phyloP scores from a whole-genome alignment of 2,329 filamentous ascomycete genomes.

The Huntiella abstrusa region DNA sequence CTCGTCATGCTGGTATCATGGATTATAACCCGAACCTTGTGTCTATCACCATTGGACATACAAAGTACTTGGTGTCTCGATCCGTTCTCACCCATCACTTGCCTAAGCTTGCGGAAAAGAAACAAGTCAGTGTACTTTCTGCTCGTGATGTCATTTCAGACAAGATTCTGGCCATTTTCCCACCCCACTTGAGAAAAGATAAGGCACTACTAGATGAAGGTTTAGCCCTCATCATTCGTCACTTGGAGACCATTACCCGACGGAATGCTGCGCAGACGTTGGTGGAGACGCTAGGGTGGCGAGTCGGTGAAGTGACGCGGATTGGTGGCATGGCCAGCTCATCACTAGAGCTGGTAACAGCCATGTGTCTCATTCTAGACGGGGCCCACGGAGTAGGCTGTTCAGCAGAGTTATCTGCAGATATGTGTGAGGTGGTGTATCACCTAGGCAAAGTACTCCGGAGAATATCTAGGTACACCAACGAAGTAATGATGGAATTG shows the following conservation, averaged over 20 bases:
- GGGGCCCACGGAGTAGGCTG: constrained; percentile 16
- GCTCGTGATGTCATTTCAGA: not conserved
- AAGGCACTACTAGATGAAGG: not conserved
- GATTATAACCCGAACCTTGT: constrained; percentile 4
- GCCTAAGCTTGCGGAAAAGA: not conserved
- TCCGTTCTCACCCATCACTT: not conserved
- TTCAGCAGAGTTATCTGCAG: constrained; percentile 14
- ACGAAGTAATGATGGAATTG: constrained; percentile 11
- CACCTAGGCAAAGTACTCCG: constrained; percentile 14
- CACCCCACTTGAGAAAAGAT: not conserved
- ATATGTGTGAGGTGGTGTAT: constrained; percentile 15
- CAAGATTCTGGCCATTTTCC: not conserved
- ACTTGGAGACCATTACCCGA: constrained; percentile 4
- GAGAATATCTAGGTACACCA: constrained; percentile 6
- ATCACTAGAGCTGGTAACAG: constrained; percentile 11
- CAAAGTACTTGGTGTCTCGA: constrained; percentile 3
- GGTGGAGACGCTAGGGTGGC: not conserved
- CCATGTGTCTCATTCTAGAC: constrained; percentile 16
- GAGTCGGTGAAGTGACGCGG: not conserved
- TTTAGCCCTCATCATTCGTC: not conserved
- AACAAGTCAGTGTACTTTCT: not conserved
- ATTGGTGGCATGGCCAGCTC: not conserved
- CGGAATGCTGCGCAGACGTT: not conserved
- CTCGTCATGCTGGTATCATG: not conserved
- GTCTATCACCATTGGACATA: constrained; percentile 1